Base-by-base conservation (phyloP, 495 filamentous ascomycete species). In the Annulohypoxylon bovei region DNA sequence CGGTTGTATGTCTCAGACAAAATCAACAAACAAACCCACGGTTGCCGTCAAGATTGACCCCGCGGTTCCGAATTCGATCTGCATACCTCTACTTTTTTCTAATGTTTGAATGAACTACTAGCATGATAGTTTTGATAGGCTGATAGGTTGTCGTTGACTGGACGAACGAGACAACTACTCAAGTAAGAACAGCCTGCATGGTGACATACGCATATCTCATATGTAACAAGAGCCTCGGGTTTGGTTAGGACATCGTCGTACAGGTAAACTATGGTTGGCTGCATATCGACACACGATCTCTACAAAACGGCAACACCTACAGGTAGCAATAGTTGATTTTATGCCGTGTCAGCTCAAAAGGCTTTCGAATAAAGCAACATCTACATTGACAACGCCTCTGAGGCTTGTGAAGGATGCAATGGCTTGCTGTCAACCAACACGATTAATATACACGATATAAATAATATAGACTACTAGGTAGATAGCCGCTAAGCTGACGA, bases 141-240 rank as follows among this genome's bases (percentile, higher is more conserved):
- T 59, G 58, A 62, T 68, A 62, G 50, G 67, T 46, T 52, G 23
- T 25, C 6, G 28, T 32, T 47, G 22, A 46, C 50, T 50, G 65
- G 65, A 52, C 32, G 23, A 37, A 40, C 67, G 35, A 68, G 58
- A 57, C 57, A 62, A 62, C 33, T 67, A 40, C 57, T 53, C 7
- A 44, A 52, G 30, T 53, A 46, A 67, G 62, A 53, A 39, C 46
- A 28, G 28, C 52, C 25, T 71, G 68, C 68, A 67, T 67, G 30
- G 58, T 71, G 44, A 63, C 63, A 67, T 65, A 71, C 28, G 35
- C 52, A 25, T 54, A 40, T 70, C 28, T 27, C 52, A 25, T 54
- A 40, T 70, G 67, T 60, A 56, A 16, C 1, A 58, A 27, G 53
- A 32, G 53, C 47, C 22, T 65, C 12, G 25, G 46, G 30, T 62